Evolutionary conservation across 352 stramenopile species (phyloP), one percentile per base, ranked within the genome.

Genomic region (Phytophthora pinifolia): DNA sequence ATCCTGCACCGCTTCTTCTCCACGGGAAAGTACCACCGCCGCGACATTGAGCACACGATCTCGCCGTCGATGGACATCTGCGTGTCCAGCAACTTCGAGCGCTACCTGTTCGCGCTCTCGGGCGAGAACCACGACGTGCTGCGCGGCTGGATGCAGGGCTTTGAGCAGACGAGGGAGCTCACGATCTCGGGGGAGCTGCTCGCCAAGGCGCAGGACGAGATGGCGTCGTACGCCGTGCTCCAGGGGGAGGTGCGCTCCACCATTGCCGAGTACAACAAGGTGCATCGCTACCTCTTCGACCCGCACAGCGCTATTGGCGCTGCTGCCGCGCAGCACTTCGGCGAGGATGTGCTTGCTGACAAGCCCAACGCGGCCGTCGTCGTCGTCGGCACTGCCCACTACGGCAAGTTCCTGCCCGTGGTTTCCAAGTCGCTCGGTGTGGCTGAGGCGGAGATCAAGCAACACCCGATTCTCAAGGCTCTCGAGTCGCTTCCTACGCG

Each of bases 1-100:
- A 99, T 99, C 58, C 75, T 99, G 18, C 93, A 99, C 72, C 86
- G 94, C 44, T 99, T 99, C 74, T 99, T 99, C 69, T 90, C 83
- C 14, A 96, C 86, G 46, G 97, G 97, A 57, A 95, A 98, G 67
- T 99, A 99, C 76, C 92, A 98, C 52, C 84, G 95, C 42, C 74
- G 92, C 61, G 47, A 71, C 41, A 98, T 98, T 61, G 70, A 91
- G 38, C 81, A 98, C 65, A 99, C 95, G 38, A 96, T 98, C 41
- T 96, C 94, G 44, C 97, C 97, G 31, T 98, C 89, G 2, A 99
- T 99, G 97, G 97, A 99, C 70, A 99, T 99, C 62, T 99, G 95
- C 64, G 96, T 99, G 6, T 98, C 92, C 36, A 98, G 90, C 60
- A 99, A 99, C 82, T 99, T 99, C 76, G 97, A 99, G 73, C 82